Base-by-base conservation (phyloP, 2,329 filamentous ascomycete species). In the Trichoderma afroharzianum region DNA sequence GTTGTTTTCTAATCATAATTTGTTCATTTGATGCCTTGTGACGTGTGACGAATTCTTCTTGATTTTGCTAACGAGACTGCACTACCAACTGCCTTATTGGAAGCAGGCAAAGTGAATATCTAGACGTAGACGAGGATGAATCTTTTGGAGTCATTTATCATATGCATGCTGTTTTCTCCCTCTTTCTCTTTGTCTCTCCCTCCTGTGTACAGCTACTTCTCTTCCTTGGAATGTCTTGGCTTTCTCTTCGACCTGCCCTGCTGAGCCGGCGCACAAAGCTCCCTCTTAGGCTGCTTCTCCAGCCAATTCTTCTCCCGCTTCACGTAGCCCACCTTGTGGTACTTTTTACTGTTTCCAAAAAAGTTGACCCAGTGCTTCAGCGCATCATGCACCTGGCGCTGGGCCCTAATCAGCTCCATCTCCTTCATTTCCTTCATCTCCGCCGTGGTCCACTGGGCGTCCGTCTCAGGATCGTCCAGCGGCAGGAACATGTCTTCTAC, bases 401-500 rank as follows among this genome's bases (percentile, higher is more conserved):
- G 85, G 28, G 95, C 95, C 63, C 86, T 83, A 67, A 86, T 84
- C 64, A 86, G 76, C 83, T 97, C 95, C 79, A 87, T 81, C 76
- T 88, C 87, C 74, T 88, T 87, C 70, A 89, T 72, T 43, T 74
- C 79, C 71, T 81, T 82, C 73, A 91, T 81, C 78, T 90, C 85
- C 15, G 84, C 85, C 21, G 87, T 83, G 43, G 82, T 83, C 82
- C 85, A 91, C 77, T 87, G 81, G 43, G 78, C 76, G 80, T 95
- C 92, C 30, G 92, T 86, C 70, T 85, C 84, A 1, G 86, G 84
- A 77, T 91, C 86, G 79, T 91, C 89, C 39, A 89, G 76, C 2
- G 90, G 90, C 9, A 95, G 79, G 82, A 90, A 98, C 88, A 97
- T 96, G 74, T 91, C 88, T 83, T 98, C 96, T 5, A 93, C 91